Base-by-base conservation (phyloP, 176 grass and related monocot species). In the Puya raimondii region DNA sequence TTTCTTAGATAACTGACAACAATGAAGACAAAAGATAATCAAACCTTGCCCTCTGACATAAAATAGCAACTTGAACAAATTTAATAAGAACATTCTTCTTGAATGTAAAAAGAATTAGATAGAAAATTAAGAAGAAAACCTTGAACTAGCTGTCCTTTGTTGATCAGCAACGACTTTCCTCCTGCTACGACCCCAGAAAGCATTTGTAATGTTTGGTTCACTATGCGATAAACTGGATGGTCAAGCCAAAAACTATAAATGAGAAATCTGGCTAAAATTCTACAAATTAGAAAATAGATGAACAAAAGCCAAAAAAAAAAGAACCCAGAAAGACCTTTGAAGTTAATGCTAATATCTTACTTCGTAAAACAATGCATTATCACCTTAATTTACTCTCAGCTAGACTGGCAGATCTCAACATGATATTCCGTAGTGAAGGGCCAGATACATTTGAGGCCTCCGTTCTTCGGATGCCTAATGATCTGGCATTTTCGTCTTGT, bases 111-210 rank as follows among this genome's bases (percentile, higher is more conserved):
- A 54, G 18, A 20, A 71, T n/a, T 16, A 14, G 23, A 64, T 59
- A 69, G 77, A 48, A 76, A 15, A 5, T 66, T 81, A 20, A 76
- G 78, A 81, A 77, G 59, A 69, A 83, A 82, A 97, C 93, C 89
- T 97, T 83, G 93, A 97, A 73, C 93, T 97, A 72, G 84, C 81
- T 79, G 86, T 97, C 69, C 89, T 80, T 77, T 94, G 81, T 71
- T 96, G 81, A 79, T 89, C 89, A 66, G 82, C 76, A 65, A 89
- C 81, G 87, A 85, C 89, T 84, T 87, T 90, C 67, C 69, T 92
- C 68, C 74, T 47, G 47, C 77, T 87, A 17, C 74, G 86, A 70
- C 86, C 80, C 67, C 74, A 83, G 22, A 97, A 97, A 68, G 79
- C 81, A 82, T 97, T 97, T 49, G 84, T 82, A 69, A 97, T 83